These are phyloP conservation scores for Phylloboletellus chloephorus DNA, from an alignment of 1,284 basidiomycete genomes.

Conservation along the genomic window DNA sequence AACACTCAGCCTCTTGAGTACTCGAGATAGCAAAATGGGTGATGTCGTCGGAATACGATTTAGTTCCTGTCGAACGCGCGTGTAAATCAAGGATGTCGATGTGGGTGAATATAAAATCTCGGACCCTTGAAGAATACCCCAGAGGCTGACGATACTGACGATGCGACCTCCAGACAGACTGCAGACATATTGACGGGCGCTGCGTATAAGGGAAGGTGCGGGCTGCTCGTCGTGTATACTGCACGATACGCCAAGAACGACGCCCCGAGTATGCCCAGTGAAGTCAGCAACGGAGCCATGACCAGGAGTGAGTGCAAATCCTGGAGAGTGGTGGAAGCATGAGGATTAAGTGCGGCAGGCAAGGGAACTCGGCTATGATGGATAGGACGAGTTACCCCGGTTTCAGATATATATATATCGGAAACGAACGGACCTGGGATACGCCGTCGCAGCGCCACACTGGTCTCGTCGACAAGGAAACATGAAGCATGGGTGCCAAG, in stretches of 20 bases:
- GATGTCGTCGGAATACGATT: conserved; percentile 36
- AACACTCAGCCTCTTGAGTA: conserved; percentile 39
- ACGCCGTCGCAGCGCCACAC: too few relatives aligned
- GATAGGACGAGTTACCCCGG: conserved; percentile 1
- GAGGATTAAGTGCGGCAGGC: too few relatives aligned
- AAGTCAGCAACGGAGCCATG: conserved; percentile 8
- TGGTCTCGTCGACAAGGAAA: not conserved
- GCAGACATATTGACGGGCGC: conserved; percentile 8
- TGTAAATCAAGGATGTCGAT: conserved; percentile 4
- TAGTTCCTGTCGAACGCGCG: conserved; percentile 13
- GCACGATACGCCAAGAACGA: conserved; percentile 8
- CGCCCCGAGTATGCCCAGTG: conserved; percentile 8
- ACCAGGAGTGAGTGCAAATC: not conserved
- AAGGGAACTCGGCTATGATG: too few relatives aligned
- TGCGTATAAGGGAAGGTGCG: not conserved
- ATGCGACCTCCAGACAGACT: conserved; percentile 23
- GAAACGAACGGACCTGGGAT: too few relatives aligned
- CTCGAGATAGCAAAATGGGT: conserved; percentile 46
- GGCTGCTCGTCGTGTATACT: not conserved
- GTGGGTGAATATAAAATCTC: conserved; percentile 2
- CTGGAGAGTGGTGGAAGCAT: too few relatives aligned
- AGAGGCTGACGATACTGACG: conserved; percentile 27
- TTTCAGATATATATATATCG: too few relatives aligned
- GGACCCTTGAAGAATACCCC: conserved; percentile 33
- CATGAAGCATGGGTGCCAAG: not conserved